Evolutionary conservation across 2,329 filamentous ascomycete genomes (phyloP).

Genomic region (Aspergillus ochraceoroseus): DNA sequence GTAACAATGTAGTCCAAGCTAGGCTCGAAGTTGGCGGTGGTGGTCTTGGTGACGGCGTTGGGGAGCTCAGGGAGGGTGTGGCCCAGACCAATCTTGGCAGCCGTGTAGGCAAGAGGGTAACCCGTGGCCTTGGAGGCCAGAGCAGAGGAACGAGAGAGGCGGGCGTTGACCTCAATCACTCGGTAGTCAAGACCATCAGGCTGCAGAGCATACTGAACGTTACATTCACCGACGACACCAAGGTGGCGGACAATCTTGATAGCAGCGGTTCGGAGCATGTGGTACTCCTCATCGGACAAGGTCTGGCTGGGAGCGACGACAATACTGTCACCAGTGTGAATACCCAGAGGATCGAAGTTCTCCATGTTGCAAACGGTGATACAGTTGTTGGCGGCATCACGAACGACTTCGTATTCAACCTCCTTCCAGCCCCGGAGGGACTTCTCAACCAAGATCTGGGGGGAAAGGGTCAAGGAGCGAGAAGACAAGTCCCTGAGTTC

Average conservation of each 20-base stretch:
- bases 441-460: slow-evolving; percentile 97
- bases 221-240: slow-evolving; percentile 96
- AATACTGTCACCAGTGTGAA: slow-evolving; percentile 97
- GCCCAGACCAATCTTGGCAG: slow-evolving; percentile 95
- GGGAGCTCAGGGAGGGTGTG: slow-evolving; percentile 93
- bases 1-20: slow-evolving; percentile 96
- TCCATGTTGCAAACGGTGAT: slow-evolving; percentile 99
- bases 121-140: slow-evolving; percentile 97
- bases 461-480: slow-evolving; percentile 84
- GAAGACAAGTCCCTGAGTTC: slow-evolving; percentile 92
- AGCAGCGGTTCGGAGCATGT: slow-evolving; percentile 95
- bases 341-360: slow-evolving; percentile 96
- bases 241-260: slow-evolving; percentile 98
- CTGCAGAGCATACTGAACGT: slow-evolving; percentile 95
- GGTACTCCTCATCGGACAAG: slow-evolving; percentile 95
- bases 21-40: slow-evolving; percentile 97
- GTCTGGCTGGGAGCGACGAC: slow-evolving; percentile 97
- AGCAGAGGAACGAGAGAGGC: slow-evolving; percentile 94
- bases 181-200: slow-evolving; percentile 96
- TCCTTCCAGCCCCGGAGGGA: slow-evolving; percentile 99
- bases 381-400: slow-evolving; percentile 96
- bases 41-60: slow-evolving; percentile 97
- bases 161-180: slow-evolving; percentile 98
- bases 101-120: slow-evolving; percentile 94
- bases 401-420: slow-evolving; percentile 96